Conservation (phyloP, 371 early-diverging fungal genomes). For the Lichtheimia corymbifera region DNA sequence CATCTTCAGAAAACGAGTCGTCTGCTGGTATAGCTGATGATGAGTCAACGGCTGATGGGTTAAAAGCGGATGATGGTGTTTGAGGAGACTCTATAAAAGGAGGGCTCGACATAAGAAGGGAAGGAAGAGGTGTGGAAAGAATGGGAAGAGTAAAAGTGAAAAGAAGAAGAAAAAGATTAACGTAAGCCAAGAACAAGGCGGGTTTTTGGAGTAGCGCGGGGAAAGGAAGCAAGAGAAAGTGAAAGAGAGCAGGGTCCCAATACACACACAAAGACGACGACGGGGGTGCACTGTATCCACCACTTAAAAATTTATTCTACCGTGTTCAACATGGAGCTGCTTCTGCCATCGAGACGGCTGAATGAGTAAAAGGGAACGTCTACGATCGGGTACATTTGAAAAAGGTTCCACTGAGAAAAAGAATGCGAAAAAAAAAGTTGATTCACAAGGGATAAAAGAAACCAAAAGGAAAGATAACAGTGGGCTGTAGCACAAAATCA, state of each 20-base stretch:
- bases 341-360: too few relatives aligned
- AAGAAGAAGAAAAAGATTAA: slow-evolving; percentile 3
- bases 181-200: slow-evolving; percentile 4
- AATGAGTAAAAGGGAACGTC: neutral
- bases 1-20: slow-evolving; percentile 38
- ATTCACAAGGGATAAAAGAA: neutral
- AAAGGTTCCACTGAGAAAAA: neutral
- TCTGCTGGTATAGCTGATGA: slow-evolving; percentile 5
- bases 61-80: neutral
- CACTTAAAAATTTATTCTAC: neutral
- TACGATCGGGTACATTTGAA: neutral
- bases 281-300: too few relatives aligned
- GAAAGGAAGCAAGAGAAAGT: neutral
- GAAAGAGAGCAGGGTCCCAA: neutral
- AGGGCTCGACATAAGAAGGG: slow-evolving; percentile 1
- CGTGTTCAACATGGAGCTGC: neutral
- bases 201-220: slow-evolving; percentile 5
- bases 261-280: neutral
- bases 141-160: neutral
- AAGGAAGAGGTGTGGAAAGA: neutral
- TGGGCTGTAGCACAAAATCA: neutral
- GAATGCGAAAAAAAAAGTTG: neutral
- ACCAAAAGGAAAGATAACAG: neutral
- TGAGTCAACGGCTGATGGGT: neutral
- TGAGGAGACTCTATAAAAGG: neutral